These are phyloP conservation scores for Myxozyma vanderwaltii DNA, from an alignment of 805 yeast genomes.

Conservation along the genomic window DNA sequence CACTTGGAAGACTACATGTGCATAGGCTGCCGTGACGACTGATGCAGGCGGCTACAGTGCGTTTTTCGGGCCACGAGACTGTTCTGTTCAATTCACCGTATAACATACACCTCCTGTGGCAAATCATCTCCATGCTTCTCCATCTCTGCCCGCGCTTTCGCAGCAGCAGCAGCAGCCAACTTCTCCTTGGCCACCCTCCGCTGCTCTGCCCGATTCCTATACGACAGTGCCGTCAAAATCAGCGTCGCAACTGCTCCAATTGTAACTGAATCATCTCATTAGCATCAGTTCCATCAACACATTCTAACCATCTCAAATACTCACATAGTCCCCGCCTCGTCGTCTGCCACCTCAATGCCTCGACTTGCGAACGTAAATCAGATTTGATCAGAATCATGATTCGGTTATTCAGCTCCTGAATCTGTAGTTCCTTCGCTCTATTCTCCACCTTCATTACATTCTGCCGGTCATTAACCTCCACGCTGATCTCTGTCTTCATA, in stretches of 20 bases:
- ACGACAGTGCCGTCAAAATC: conserved; percentile 22
- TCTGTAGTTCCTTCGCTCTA: conserved; percentile 63
- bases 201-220: conserved; percentile 17
- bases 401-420: conserved; percentile 82
- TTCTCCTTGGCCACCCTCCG: conserved; percentile 4
- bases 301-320: not conserved
- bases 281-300: not conserved
- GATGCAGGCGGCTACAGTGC: no score
- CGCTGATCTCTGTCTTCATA: conserved; percentile 73
- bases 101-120: conserved; percentile 3
- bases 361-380: conserved; percentile 82
- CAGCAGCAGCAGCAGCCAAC: conserved; percentile 5
- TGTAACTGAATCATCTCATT: conserved; percentile 10
- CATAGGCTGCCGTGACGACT: no score
- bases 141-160: conserved; percentile 5
- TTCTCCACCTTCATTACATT: conserved; percentile 79
- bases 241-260: conserved; percentile 29
- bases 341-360: conserved; percentile 87
- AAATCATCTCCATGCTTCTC: conserved; percentile 1
- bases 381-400: conserved; percentile 80
- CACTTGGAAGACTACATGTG: no score
- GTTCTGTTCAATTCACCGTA: not conserved
- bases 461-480: conserved; percentile 82
- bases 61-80: not conserved
- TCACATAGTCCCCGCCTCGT: conserved; percentile 75